phyloP scores from a whole-genome alignment of 139 green algal species.

The Volvox reticuliferus region DNA sequence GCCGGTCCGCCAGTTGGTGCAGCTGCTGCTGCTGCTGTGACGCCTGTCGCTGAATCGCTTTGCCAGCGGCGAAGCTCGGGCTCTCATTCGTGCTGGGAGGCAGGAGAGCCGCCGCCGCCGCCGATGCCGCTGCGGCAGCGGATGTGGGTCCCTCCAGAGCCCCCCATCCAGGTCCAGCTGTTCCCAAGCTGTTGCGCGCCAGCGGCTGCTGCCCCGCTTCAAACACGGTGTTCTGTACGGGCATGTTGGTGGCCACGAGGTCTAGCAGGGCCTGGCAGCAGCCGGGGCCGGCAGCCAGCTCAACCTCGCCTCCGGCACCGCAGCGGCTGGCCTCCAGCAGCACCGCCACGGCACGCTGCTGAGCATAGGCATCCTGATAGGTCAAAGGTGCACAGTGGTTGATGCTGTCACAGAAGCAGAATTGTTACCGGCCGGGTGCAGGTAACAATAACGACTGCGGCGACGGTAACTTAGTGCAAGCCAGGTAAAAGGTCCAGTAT shows the following conservation, averaged over 20 bases:
- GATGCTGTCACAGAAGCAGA: too few species aligned
- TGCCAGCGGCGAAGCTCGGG: not conserved
- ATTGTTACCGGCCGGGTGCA: too few species aligned
- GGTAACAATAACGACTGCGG: too few species aligned
- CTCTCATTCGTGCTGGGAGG: not conserved
- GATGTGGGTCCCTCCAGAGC: too few species aligned
- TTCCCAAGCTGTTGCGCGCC: too few species aligned
- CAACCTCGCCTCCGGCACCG: constrained; percentile 33
- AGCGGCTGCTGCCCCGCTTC: not conserved
- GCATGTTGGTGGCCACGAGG: constrained; percentile 1
- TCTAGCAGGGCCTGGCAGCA: constrained; percentile 45
- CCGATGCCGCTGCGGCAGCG: not conserved
- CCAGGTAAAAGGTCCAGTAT: too few species aligned
- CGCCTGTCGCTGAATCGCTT: not conserved
- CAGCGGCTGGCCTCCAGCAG: constrained; percentile 45
- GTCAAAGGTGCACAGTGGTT: too few species aligned
- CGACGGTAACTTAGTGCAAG: too few species aligned
- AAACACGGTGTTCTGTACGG: constrained; percentile 15
- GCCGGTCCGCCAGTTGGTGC: not conserved
- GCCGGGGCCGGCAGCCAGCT: not conserved
- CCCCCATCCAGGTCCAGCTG: too few species aligned
- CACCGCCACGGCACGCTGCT: constrained; percentile 35
- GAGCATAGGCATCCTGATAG: not conserved
- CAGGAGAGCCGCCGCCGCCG: not conserved
- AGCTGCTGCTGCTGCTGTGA: constrained; percentile 11